Evolutionary conservation across 2,329 filamentous ascomycete genomes (phyloP), one percentile per base, ranked within the genome.

Genomic region (Diaporthe humulicola): DNA sequence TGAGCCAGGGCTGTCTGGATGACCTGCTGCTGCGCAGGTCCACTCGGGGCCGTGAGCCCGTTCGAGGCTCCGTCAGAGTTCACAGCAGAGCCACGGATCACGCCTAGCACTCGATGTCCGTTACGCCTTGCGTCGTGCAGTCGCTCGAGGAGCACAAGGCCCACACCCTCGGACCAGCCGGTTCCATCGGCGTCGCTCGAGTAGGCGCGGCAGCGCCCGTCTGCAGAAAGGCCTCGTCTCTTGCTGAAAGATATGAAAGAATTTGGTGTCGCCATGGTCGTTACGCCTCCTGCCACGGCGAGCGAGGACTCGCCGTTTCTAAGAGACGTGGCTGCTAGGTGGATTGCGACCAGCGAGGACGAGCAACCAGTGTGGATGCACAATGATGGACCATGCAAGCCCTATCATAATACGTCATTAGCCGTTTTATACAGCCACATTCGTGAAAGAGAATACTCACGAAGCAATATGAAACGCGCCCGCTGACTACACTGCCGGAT

Each of bases 111-210:
- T 0, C 79, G 80, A 77, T 88, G 84, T 12, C 83, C 83, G 56
- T 85, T 85, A 17, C 77, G 76, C 5, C 87, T 71, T 1, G 87
- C 87, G 60, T 85, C 82, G 3, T 81, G 80, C 0, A 88, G 78
- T 0, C 81, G 81, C 78, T 88, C 88, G 3, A 89, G 75, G 3
- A 87, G 69, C 14, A 88, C 71, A 14, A 82, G 79, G 1, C 78
- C 83, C 17, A 83, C 78, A 4, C 86, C 87, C 73, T 89, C 87
- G 1, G 85, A 86, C 38, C 86, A 81, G 1, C 81, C 84, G 67
- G 88, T 88, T 1, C 87, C 87, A 69, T 85, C 80, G 1, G 84
- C 86, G 10, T 80, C 77, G 10, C 79, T 76, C 64, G 87, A 86
- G 70, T 83, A 86, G 22, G 78, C 77, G 48, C 79, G 74, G 69